Percentiles rank a stretch among this genome's conserved stretches.
Conservation (phyloP, 169 alveolate genomes). For the Cryptosporidium meleagridis region DNA sequence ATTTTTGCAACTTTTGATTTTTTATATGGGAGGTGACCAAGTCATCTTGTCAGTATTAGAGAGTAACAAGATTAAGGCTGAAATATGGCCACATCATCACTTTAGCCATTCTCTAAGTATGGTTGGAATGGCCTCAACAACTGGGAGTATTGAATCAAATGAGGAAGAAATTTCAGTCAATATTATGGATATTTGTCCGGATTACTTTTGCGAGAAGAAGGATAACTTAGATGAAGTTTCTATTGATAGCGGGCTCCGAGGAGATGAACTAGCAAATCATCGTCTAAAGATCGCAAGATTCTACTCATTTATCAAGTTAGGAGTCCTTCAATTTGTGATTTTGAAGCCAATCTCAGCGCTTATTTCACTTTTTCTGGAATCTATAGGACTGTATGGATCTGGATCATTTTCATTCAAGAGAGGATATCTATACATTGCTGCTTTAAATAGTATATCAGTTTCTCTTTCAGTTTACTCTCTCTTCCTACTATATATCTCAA, state of each 20-base stretch:
- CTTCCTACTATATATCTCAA: slow-evolving; percentile 45
- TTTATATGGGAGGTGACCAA: slow-evolving; percentile 49
- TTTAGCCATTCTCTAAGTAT: not conserved
- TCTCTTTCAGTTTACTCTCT: slow-evolving; percentile 48
- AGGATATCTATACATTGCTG: slow-evolving; percentile 37
- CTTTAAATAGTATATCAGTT: slow-evolving; percentile 40
- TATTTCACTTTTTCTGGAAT: slow-evolving; percentile 35
- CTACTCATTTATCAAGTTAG: slow-evolving; percentile 58
- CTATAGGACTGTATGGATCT: slow-evolving; percentile 29
- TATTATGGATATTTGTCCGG: slow-evolving; percentile 17
- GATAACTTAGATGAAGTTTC: slow-evolving; percentile 3
- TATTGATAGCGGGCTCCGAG: not conserved
- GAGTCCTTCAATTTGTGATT: slow-evolving; percentile 63
- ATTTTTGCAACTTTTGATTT: slow-evolving; percentile 34
- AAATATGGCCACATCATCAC: slow-evolving; percentile 68
- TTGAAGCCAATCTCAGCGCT: slow-evolving; percentile 51
- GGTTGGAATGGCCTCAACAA: not conserved
- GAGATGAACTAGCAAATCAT: not conserved
- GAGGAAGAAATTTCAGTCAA: slow-evolving; percentile 12
- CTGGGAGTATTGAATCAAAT: slow-evolving; percentile 1
- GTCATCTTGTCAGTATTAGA: slow-evolving; percentile 21
- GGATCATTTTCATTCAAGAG: slow-evolving; percentile 39
- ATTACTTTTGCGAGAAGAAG: slow-evolving; percentile 6
- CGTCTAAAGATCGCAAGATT: slow-evolving; percentile 32
- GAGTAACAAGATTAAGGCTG: slow-evolving; percentile 21